These are phyloP conservation scores for Magnusiomyces magnusii DNA, from an alignment of 1,139 yeast species.

Conservation along the genomic window DNA sequence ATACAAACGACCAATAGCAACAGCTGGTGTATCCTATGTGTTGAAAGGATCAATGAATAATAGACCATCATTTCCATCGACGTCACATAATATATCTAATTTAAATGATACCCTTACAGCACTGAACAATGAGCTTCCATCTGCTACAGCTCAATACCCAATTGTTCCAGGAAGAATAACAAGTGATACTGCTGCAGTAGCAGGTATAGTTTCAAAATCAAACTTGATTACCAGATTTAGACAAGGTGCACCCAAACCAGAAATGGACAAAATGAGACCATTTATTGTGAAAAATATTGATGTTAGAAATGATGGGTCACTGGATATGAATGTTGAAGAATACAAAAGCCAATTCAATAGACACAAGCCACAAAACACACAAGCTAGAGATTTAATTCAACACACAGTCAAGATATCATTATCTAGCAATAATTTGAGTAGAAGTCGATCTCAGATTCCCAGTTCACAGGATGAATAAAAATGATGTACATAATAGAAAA, in stretches of 20 bases:
- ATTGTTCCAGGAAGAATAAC: conserved; percentile 18
- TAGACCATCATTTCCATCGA: conserved; percentile 12
- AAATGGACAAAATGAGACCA: conserved; percentile 9
- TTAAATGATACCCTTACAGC: not conserved
- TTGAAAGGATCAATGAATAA: conserved; percentile 20
- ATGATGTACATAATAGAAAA: not conserved
- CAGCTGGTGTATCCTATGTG: conserved; percentile 22
- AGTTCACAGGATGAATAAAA: not conserved
- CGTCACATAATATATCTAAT: not conserved
- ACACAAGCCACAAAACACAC: not conserved
- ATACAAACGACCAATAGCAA: conserved; percentile 16
- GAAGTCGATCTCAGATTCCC: not conserved
- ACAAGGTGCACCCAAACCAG: conserved; percentile 1
- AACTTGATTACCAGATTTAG: conserved; percentile 4
- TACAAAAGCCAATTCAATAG: not conserved
- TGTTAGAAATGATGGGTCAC: conserved; percentile 8
- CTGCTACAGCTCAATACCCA: conserved; percentile 2
- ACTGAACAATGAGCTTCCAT: conserved; percentile 2
- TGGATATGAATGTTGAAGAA: conserved; percentile 10
- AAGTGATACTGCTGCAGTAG: conserved; percentile 16
- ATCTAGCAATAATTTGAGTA: not conserved
- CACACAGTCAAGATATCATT: not conserved
- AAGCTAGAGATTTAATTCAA: not conserved
- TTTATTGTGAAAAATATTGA: conserved; percentile 10
- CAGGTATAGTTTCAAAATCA: conserved; percentile 18